Base-by-base conservation (phyloP, 2,329 filamentous ascomycete species). In the Periconia sp. region DNA sequence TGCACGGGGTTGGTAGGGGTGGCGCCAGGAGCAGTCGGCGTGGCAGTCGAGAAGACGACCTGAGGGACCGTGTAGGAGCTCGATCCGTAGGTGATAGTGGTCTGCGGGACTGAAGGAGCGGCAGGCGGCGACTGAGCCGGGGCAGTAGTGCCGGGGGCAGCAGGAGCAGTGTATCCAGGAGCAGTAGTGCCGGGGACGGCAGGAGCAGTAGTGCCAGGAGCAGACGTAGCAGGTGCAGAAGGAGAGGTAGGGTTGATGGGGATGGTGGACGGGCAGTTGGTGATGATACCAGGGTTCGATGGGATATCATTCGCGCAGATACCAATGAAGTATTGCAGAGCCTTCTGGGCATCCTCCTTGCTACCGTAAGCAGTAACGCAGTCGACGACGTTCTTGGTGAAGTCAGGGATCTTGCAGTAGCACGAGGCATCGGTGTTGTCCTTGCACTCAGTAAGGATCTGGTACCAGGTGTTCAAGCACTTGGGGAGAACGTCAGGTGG, bases 381-480 rank as follows among this genome's bases (percentile, higher is more conserved):
- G 50, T 81, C 75, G 70, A 88, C 92, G 68, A 96, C 84, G 65
- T 85, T 86, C 70, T 84, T 78, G 65, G 91, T 88, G 73, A 94
- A 92, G 41, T 83, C 75, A 48, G 79, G 70, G 66, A 87, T 81
- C 57, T 88, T 87, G 84, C 92, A 97, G 86, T 89, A 96, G 83
- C 92, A 97, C 55, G 75, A 73, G 46, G 79, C 74, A 65, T 96
- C 89, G 30, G 87, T 86, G 84, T 96, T 96, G 75, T 89, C 85
- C 60, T 80, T 79, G 83, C 92, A 97, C 66, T 81, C 76, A 36
- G 87, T 81, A 48, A 79, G 73, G 68, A 83, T 81, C 63, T 63
- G 51, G 29, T 95, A 74, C 89, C 90, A 96, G 62, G 91, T 95
- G 82, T 92, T 94, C 74, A 97, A 77, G 78, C 92, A 97, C 66